Base-by-base conservation (phyloP, 2,329 filamentous ascomycete genomes). In the Aspergillus sp. region DNA sequence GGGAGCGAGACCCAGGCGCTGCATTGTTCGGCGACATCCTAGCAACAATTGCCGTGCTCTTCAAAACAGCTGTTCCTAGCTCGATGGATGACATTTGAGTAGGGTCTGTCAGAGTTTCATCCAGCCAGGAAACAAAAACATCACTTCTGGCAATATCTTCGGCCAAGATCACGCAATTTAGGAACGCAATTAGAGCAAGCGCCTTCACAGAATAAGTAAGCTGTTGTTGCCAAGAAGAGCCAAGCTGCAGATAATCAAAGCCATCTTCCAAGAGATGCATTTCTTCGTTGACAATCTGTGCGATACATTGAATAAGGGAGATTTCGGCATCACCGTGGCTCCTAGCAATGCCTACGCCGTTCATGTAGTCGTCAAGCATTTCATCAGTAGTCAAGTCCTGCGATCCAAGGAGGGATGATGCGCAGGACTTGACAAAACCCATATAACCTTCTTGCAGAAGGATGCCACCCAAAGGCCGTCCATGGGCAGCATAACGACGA, bases 401-500 rank as follows among this genome's bases (percentile, higher is more conserved):
- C 4, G 77, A 75, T 36, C 84, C 80, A 30, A 80, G 76, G 50
- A 91, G 73, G 29, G 91, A 76, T 9, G 87, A 86, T 2, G 87
- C 88, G 45, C 81, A 84, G 2, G 88, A 81, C 32, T 89, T 83
- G 8, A 96, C 75, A 30, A 97, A 79, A 66, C 82, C 83, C 76
- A 94, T 88, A 63, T 94, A 94, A 52, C 85, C 89, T 59, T 88
- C 82, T 64, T 95, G 89, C 26, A 98, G 70, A 4, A 97, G 77
- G 84, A 96, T 93, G 8, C 90, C 88, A 7, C 93, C 89, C 39
- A 98, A 71, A 0, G 94, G 91, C 19, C 88, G 80, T 7, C 86
- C 86, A 48, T 81, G 77, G 10, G 82, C 79, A 29, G 87, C 82
- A 69, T 97, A 98, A 51, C 90, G 86, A 40, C 85, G 86, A 47